These are phyloP conservation scores for Boletus vinaceobasis DNA, from an alignment of 768 basidiomycete genomes.

Conservation along the genomic window DNA sequence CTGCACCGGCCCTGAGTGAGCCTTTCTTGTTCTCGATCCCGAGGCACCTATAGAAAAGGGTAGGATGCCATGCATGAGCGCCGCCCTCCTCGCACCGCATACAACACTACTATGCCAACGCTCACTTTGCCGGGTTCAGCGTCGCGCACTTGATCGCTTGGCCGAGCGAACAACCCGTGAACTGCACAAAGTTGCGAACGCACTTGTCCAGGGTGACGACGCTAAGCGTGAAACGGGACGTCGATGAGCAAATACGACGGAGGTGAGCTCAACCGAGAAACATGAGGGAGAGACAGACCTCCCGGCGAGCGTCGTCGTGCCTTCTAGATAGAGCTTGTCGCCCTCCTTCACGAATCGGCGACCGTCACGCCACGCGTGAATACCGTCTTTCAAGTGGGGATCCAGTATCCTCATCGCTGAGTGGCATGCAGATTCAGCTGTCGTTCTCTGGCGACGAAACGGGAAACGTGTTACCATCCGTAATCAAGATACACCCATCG, in stretches of 20 bases:
- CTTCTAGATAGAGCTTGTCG: conserved; percentile 75
- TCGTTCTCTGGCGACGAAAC: background rate
- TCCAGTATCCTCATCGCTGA: conserved; percentile 84
- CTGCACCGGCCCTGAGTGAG: conserved; percentile 73
- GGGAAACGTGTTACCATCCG: conserved; percentile 61
- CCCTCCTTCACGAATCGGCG: conserved; percentile 79
- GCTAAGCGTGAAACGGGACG: conserved; percentile 33
- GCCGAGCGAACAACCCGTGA: conserved; percentile 79
- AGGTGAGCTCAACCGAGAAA: background rate
- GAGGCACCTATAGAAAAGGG: conserved; percentile 50
- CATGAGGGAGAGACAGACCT: conserved; percentile 46
- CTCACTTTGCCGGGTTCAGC: conserved; percentile 76
- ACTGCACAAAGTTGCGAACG: conserved; percentile 79
- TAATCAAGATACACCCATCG: conserved; percentile 84
- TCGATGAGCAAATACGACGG: background rate
- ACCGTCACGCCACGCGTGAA: conserved; percentile 86
- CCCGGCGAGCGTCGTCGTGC: conserved; percentile 85
- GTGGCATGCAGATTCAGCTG: background rate
- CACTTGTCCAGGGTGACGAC: conserved; percentile 83
- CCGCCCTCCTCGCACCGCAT: too few species aligned
- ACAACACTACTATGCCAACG: background rate
- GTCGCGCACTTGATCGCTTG: conserved; percentile 87
- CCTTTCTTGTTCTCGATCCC: conserved; percentile 80
- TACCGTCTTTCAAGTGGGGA: conserved; percentile 77
- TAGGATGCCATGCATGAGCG: background rate